A percentile compares a stretch with the other conserved stretches of the same genome.
Conservation (phyloP, 2,329 filamentous ascomycete species). For the Lasiodiplodia sp. region DNA sequence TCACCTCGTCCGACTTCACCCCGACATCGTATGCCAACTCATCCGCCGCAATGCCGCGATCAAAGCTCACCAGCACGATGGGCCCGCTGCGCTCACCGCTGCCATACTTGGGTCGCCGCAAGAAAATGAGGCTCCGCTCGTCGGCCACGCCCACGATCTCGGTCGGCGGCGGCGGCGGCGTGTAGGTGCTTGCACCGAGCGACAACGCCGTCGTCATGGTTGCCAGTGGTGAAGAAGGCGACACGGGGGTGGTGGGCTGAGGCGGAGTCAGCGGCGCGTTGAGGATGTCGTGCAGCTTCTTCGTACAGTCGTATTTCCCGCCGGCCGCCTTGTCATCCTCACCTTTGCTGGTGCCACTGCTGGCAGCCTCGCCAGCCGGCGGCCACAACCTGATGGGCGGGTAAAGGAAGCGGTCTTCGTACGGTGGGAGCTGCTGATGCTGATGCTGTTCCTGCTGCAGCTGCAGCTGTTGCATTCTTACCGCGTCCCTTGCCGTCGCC, state of each 20-base stretch:
- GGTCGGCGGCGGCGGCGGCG: slow-evolving; percentile 24
- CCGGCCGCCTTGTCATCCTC: background rate
- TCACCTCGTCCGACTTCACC: slow-evolving; percentile 43
- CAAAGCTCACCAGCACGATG: slow-evolving; percentile 45
- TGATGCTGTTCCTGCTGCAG: too few species aligned
- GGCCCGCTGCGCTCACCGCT: slow-evolving; percentile 37
- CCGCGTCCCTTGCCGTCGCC: background rate
- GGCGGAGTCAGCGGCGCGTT: slow-evolving; percentile 37
- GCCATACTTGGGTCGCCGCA: slow-evolving; percentile 40
- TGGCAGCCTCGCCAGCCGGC: slow-evolving; percentile 33
- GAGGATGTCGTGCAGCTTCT: slow-evolving; percentile 42
- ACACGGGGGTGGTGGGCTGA: background rate
- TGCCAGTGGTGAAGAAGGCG: too few species aligned
- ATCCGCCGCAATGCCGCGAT: slow-evolving; percentile 19
- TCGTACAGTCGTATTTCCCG: slow-evolving; percentile 35
- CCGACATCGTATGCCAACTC: slow-evolving; percentile 12
- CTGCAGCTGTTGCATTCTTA: slow-evolving; percentile 28
- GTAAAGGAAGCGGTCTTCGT: slow-evolving; percentile 38
- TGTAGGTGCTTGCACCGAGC: background rate
- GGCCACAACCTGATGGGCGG: slow-evolving; percentile 46
- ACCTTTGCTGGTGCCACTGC: background rate
- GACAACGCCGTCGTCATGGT: background rate
- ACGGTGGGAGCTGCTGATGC: background rate
- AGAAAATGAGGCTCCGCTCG: slow-evolving; percentile 44
- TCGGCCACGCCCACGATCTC: slow-evolving; percentile 42